Evolutionary conservation across 768 basidiomycete species (phyloP).

Genomic region (Leccinum boreale): DNA sequence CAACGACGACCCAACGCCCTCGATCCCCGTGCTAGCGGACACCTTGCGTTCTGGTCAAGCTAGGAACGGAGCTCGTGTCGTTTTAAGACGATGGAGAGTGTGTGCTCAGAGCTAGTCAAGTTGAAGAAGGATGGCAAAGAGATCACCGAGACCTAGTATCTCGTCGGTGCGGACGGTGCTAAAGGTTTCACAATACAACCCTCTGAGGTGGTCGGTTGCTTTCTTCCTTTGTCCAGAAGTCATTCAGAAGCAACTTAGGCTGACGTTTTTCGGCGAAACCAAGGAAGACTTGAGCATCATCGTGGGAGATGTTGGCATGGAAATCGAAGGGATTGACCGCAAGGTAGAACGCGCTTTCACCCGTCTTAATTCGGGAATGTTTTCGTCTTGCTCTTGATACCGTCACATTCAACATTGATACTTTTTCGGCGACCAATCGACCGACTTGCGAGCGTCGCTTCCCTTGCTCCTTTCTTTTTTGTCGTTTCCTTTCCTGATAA

Average conservation of each 20-base stretch:
- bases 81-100: conserved; percentile 32
- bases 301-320: too few relatives aligned
- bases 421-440: conserved; percentile 6
- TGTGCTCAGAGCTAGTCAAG: conserved; percentile 35
- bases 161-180: conserved; percentile 44
- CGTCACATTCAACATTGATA: conserved; percentile 17
- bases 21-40: conserved; percentile 24
- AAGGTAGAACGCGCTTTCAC: conserved; percentile 12
- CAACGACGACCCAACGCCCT: conserved; percentile 18
- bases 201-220: neutral
- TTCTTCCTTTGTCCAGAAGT: conserved; percentile 18
- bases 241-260: conserved; percentile 19
- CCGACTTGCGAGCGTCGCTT: neutral
- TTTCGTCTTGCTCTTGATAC: neutral
- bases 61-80: conserved; percentile 42
- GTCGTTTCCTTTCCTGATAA: too few relatives aligned
- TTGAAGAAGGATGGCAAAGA: conserved; percentile 20
- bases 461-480: too few relatives aligned
- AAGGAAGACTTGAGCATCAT: too few relatives aligned
- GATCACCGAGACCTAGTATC: conserved; percentile 29
- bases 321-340: conserved; percentile 25
- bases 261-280: too few relatives aligned
- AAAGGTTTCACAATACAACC: conserved; percentile 8
- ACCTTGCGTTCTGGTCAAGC: conserved; percentile 32
- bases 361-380: too few relatives aligned